Evolutionary conservation across 306 rosid genomes (phyloP), one percentile per base, ranked within the genome.

Genomic region (Malus asiatica): DNA sequence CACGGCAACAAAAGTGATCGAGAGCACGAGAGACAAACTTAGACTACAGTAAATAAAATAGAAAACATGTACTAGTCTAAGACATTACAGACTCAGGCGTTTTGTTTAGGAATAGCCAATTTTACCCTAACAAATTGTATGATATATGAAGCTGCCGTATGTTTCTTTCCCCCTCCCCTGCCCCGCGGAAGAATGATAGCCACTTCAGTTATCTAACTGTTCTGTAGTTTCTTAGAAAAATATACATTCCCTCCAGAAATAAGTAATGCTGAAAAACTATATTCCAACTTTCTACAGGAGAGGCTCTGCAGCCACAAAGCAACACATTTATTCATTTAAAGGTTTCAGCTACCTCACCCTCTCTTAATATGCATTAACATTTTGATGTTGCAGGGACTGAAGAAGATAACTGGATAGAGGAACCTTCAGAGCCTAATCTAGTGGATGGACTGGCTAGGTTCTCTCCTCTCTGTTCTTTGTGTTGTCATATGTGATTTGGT

Each of bases 361-460:
- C 87, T 80, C 73, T 84, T 35, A 73, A 23, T 73, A 33, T 42
- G 58, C 42, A 61, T 3, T 19, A 38, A 60, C 44, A 42, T 40
- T 35, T 32, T 61, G 13, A 42, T 73, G 44, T 44, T 71, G 72
- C 86, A 82, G 99, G 86, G 76, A 82, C 81, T 58, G 90, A 44
- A 82, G 92, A 83, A 85, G 84, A 80, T 63, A 81, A 75, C 70
- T 86, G 88, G 83, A 78, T 82, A 5, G 85, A 70, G 33, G 96
- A 85, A 80, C 81, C 85, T 82, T 80, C 81, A 78, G 89, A 80
- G 63, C 76, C 81, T 81, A 87, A 73, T 74, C 86, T 77, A 72
- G 81, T 77, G 79, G 93, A 92, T 86, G 97, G 88, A 66, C 84
- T 92, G 83, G 85, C 76, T 33, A 92, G 99, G 98, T 92, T 78